Base-by-base conservation (phyloP, 306 rosid species). In the Cicer yamashitae region DNA sequence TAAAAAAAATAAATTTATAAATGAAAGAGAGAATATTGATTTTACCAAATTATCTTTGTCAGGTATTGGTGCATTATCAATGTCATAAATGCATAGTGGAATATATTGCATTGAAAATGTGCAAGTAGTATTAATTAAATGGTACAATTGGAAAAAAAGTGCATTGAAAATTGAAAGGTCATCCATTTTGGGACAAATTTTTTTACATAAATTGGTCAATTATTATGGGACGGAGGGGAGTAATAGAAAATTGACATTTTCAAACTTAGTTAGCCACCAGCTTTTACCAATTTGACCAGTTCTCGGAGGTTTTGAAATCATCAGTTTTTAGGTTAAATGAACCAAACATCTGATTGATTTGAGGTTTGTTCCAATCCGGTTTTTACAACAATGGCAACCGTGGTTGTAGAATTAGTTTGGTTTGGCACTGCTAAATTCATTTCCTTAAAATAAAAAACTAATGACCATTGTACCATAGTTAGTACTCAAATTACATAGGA, bases 401-500 rank as follows among this genome's bases (percentile, higher is more conserved):
- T 56, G 75, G 30, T 53, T 25, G 14, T 39, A 73, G 12, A 74
- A 80, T 9, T 30, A 47, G 17, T 67, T 15, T 50, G 44, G 50
- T 15, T 61, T 41, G 8, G 54, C 43, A 8, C 59, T 68, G 48
- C 40, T 3, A 68, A 46, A 45, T 37, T 81, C 14, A 60, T 51
- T 81, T 81, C 61, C 51, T 50, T 34, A 10, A 30, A 51, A 12
- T 25, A 61, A 8, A 51, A 75, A 50, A 59, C 37, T 14, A 38
- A 17, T 39, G 43, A 59, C 46, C 50, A 44, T 10, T 9, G 5
- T 25, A 22, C 15, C n/a, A 6, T 22, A 30, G 25, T 10, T 5
- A 22, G 14, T 22, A 10, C 25, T 57, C 64, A 22, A 25, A 58
- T 58, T 22, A 22, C 64, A 25, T 58, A 6, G 40, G 15, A 1